phyloP scores from a whole-genome alignment of 192 early-diverging fungal genomes.

The Phlyctochytrium bullatum region DNA sequence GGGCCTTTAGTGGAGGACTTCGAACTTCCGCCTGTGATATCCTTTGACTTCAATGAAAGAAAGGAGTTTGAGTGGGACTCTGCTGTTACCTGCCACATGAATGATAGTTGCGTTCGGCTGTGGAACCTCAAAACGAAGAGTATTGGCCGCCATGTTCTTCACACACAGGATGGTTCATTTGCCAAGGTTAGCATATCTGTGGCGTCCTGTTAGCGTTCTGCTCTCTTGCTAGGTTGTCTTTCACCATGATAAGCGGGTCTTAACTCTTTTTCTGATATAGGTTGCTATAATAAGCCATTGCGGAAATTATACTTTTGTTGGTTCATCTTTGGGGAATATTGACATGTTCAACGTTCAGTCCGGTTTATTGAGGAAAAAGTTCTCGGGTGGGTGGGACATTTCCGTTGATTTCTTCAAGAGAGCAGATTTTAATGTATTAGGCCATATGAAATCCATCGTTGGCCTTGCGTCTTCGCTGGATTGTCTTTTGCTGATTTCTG shows the following conservation, averaged over 20 bases:
- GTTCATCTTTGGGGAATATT: conserved; percentile 69
- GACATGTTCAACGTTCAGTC: conserved; percentile 98
- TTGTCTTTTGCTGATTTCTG: conserved; percentile 71
- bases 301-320: conserved; percentile 93
- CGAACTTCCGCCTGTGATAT: conserved; percentile 70
- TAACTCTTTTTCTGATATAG: conserved; percentile 25
- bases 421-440: too few relatives aligned
- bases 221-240: too few relatives aligned
- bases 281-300: conserved; percentile 70
- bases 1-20: conserved; percentile 52
- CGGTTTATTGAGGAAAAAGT: conserved; percentile 71
- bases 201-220: too few relatives aligned
- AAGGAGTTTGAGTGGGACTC: conserved; percentile 89
- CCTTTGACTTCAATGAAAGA: conserved; percentile 56
- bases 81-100: conserved; percentile 82
- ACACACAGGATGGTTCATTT: conserved; percentile 56
- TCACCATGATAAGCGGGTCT: conserved; percentile 5
- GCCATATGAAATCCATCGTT: conserved; percentile 78
- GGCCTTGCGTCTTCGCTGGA: conserved; percentile 73
- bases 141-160: conserved; percentile 68
- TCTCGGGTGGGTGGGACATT: too few relatives aligned
- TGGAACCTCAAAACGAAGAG: conserved; percentile 81
- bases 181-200: conserved; percentile 53
- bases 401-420: too few relatives aligned
- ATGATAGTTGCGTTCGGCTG: conserved; percentile 66